Base-by-base conservation (phyloP, 257 asterid species). In the Nicotiana obtusifolia region DNA sequence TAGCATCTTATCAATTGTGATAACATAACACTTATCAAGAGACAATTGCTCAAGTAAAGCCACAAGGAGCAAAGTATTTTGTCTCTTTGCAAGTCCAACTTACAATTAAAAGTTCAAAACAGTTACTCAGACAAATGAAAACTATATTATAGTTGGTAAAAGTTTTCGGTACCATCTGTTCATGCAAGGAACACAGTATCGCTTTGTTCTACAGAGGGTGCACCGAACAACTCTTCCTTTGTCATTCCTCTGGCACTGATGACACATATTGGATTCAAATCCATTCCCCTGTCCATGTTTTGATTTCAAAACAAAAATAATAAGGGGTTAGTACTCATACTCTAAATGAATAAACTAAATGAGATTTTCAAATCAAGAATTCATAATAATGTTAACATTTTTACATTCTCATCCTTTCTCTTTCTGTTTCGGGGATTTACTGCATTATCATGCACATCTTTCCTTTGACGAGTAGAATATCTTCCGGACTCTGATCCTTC, bases 161-260 rank as follows among this genome's bases (percentile, higher is more conserved):
- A 47, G 35, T 22, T 47, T 73, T 68, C 11, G 80, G 64, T 84
- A 95, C 99, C 99, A 95, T 83, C 83, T 85, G 9, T 78, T 83
- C 86, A 93, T 91, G 96, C 99, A 95, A 80, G 90, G 91, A 26
- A 85, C 75, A 76, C 99, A 95, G 52, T 91, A 95, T 80, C 98
- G 91, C 86, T 87, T 95, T 3, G 85, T 60, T 1, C 6, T 11
- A 83, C 99, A 95, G n/a, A 64, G 81, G 82, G 88, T 87, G 86
- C 99, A 95, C 19, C 90, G 88, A 82, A 93, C 94, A 65, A 93
- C 98, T 82, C 86, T 80, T 85, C 97, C 98, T 84, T 93, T 95
- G 80, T 91, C 97, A 64, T 90, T 93, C 88, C 95, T 90, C 90
- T 90, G 89, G 89, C 98, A 95, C 88, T 95, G 99, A 85, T 95